phyloP scores from a whole-genome alignment of 495 filamentous ascomycete genomes.

The Coniosporium apollinis region DNA sequence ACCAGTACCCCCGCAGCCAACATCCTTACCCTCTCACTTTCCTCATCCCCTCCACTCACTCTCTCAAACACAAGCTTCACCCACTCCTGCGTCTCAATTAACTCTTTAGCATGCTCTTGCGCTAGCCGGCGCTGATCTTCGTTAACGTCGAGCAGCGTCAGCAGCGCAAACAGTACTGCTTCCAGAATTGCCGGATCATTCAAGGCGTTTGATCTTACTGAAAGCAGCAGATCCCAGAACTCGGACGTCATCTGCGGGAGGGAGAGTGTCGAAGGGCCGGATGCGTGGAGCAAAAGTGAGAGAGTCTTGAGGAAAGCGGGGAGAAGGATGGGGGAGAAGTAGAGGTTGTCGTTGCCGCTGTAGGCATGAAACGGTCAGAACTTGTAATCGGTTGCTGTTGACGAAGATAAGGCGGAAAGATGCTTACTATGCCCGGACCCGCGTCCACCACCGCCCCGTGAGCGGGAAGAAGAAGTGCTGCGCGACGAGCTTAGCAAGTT shows the following conservation, averaged over 20 bases:
- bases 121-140: constrained; percentile 31
- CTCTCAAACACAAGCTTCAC: constrained; percentile 54
- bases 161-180: constrained; percentile 58
- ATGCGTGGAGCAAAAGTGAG: constrained; percentile 44
- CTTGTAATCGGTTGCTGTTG: constrained; percentile 23
- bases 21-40: constrained; percentile 44
- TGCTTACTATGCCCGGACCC: constrained; percentile 29
- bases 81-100: constrained; percentile 49
- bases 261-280: constrained; percentile 41
- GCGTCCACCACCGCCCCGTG: constrained; percentile 33
- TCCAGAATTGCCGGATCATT: constrained; percentile 37
- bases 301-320: constrained; percentile 48
- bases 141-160: constrained; percentile 77
- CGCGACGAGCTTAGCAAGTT: constrained; percentile 53
- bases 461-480: constrained; percentile 72
- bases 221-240: constrained; percentile 49
- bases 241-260: constrained; percentile 54
- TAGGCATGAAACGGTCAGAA: constrained; percentile 32
- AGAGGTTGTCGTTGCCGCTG: constrained; percentile 17
- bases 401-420: constrained; percentile 24
- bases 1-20: constrained; percentile 74
- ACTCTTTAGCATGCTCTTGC: constrained; percentile 35
- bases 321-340: constrained; percentile 44
- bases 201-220: constrained; percentile 20
- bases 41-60: constrained; percentile 33